Evolutionary conservation across 2,329 filamentous ascomycete species (phyloP).

Genomic region (Curvularia spicifera): DNA sequence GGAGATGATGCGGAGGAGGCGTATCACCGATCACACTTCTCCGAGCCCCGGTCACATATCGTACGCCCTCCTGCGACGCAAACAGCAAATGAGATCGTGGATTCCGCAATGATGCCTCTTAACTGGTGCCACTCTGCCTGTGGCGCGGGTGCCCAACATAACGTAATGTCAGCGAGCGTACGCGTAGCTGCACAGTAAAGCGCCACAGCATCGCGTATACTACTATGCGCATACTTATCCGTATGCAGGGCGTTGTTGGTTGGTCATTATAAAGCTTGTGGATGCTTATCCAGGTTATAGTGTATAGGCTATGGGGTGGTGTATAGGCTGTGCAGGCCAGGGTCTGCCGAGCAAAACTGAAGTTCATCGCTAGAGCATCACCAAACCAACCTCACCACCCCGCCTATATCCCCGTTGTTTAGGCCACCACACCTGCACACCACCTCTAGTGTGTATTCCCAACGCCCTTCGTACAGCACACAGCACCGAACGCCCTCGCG

Average conservation of each 20-base stretch:
- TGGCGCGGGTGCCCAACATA: not conserved
- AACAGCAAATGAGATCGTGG: not conserved
- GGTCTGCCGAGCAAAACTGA: slow-evolving; percentile 20
- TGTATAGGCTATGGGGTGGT: not conserved
- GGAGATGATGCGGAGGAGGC: not conserved
- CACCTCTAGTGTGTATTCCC: not conserved
- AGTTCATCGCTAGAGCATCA: slow-evolving; percentile 20
- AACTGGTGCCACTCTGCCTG: not conserved
- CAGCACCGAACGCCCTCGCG: not conserved
- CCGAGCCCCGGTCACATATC: not conserved
- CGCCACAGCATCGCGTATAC: not conserved
- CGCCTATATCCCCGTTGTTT: not conserved
- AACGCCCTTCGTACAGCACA: not conserved
- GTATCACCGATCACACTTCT: slow-evolving; percentile 4
- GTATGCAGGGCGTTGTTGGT: not conserved
- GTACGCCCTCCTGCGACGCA: not conserved
- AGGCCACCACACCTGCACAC: not conserved
- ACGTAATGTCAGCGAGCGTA: not conserved
- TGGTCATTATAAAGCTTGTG: not conserved
- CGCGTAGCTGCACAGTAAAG: not conserved
- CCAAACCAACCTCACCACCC: slow-evolving; percentile 6
- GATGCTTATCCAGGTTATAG: not conserved
- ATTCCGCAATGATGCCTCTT: not conserved
- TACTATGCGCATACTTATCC: not conserved
- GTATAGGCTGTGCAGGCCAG: slow-evolving; percentile 1